Evolutionary conservation across 192 early-diverging fungal species (phyloP), one percentile per base, ranked within the genome.

Genomic region (Phycomyces blakesleeanus): DNA sequence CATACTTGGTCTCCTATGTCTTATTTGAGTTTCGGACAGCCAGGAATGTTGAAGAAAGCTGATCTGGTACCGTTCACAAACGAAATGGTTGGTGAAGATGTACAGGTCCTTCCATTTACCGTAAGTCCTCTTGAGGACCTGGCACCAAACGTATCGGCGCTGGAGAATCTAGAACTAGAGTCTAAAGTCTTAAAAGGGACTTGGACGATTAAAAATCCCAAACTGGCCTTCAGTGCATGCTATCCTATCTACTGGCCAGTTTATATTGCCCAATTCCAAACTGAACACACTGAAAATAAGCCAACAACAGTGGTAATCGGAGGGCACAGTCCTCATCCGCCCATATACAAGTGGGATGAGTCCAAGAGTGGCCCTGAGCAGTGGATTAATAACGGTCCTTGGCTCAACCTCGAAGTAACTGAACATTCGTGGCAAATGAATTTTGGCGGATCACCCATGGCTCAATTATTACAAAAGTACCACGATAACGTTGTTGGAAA

Each of bases 231-330:
- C 39, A 24, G 38, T n/a, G 66, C 72, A 18, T 61, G 51, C 4
- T 74, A 74, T 54, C 72, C 72, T 26, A 29, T 74, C 0, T 74
- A 74, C 51, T 68, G 65, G 66, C 72, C 72, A 0, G 66, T 68
- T 3, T 74, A 74, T 40, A 64, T 74, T 51, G 72, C 66, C 0
- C 55, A 74, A 38, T 67, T 68, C 9, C 50, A 59, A 12, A 22
- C 40, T 1, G 26, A 56, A 0, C 52, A 29, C 18, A 42, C 21
- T 4, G 52, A 63, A 29, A 27, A 29, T 0, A 51, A 61, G 5
- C 41, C 25, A 15, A 56, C 56, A 0, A 71, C 69, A 8, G 49
- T 74, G 16, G 60, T 74, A 8, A 40, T 74, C 8, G 55, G 55
- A 21, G 72, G 61, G 0, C 72, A 74, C 12, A 59, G 50, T 0